Percentiles rank a stretch among this genome's conserved stretches.
Conservation (phyloP, 768 basidiomycete genomes). For the Gloeopeniophorella convolvens region DNA sequence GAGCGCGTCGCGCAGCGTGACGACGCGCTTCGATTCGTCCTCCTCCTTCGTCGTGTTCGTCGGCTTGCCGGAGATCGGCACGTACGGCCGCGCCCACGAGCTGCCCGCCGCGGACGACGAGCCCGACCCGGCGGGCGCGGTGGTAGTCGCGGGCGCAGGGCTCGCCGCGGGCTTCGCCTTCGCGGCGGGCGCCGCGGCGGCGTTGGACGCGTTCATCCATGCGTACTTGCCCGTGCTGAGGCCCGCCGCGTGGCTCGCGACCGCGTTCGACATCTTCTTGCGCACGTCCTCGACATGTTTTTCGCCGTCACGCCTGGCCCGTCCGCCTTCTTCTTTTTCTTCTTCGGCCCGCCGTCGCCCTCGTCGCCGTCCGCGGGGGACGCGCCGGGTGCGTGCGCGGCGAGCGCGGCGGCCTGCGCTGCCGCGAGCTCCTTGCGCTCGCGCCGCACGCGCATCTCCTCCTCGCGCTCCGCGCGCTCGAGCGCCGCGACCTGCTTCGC, state of each 20-base stretch:
- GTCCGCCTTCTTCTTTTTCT: slow-evolving; percentile 77
- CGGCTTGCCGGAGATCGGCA: slow-evolving; percentile 44
- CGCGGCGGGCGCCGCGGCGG: slow-evolving; percentile 34
- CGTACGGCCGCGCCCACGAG: slow-evolving; percentile 60
- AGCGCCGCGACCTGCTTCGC: slow-evolving; percentile 70
- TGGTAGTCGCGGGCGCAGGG: slow-evolving; percentile 28
- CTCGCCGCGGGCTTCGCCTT: slow-evolving; percentile 26
- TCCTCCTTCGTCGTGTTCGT: slow-evolving; percentile 29
- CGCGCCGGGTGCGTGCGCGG: slow-evolving; percentile 49
- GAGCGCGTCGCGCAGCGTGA: slow-evolving; percentile 77
- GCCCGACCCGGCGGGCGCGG: slow-evolving; percentile 19
- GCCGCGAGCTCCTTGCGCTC: slow-evolving; percentile 77
- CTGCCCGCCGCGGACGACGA: slow-evolving; percentile 25
- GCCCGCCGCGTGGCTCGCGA: slow-evolving; percentile 85
- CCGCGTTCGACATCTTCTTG: slow-evolving; percentile 89
- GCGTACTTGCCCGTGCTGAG: slow-evolving; percentile 68
- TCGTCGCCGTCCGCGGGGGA: slow-evolving; percentile 45
- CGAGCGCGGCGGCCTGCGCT: slow-evolving; percentile 62
- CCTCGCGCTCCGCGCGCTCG: slow-evolving; percentile 77
- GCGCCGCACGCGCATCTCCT: slow-evolving; percentile 66
- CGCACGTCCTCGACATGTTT: slow-evolving; percentile 90
- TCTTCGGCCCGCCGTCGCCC: slow-evolving; percentile 52
- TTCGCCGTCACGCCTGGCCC: slow-evolving; percentile 78
- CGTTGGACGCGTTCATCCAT: slow-evolving; percentile 76
- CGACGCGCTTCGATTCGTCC: slow-evolving; percentile 49